Evolutionary conservation across 306 rosid genomes (phyloP), one percentile per base, ranked within the genome.

Genomic region (Chamaecrista fasciculata): DNA sequence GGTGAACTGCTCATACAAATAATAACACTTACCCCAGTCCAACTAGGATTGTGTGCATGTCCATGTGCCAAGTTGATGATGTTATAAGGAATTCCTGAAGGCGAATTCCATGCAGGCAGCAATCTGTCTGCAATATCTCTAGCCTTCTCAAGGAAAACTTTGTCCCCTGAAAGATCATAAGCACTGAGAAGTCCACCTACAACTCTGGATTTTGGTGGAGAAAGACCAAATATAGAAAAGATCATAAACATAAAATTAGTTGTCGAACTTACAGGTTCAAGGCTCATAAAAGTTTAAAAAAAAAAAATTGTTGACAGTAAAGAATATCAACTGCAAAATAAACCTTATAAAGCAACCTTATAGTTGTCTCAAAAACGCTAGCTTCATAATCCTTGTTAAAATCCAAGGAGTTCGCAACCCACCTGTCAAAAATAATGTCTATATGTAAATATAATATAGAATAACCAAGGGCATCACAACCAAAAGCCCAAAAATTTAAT

Each of bases 131-230:
- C 99, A 75, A 95, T 87, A 20, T 95, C 99, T 83, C 16, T 87
- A 72, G 99, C 97, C 79, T 95, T 95, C 66, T 81, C 78, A 37
- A 95, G 97, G 82, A 95, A 95, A 66, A 95, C 48, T 70, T 91
- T 83, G 83, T 95, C 99, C 43, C 85, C 82, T 37, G 99, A 91
- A 66, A 95, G 97, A 81, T 95, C 99, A 71, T 89, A 95, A 21
- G 99, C 81, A 86, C 99, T 95, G 71, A 95, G 91, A 81, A 95
- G 97, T 62, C 99, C 99, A 69, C 99, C 99, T 29, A 95, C 99
- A 75, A 95, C 99, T 83, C 99, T 95, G 87, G 52, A 74, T 70
- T 78, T 80, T 56, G 75, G 64, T 62, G 66, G 70, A 78, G 79
- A 78, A 44, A 72, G 59, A 76, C 67, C 48, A 44, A 40, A 20